Base-by-base conservation (phyloP, 1,139 yeast species). In the Oligophagozyma castellii region DNA sequence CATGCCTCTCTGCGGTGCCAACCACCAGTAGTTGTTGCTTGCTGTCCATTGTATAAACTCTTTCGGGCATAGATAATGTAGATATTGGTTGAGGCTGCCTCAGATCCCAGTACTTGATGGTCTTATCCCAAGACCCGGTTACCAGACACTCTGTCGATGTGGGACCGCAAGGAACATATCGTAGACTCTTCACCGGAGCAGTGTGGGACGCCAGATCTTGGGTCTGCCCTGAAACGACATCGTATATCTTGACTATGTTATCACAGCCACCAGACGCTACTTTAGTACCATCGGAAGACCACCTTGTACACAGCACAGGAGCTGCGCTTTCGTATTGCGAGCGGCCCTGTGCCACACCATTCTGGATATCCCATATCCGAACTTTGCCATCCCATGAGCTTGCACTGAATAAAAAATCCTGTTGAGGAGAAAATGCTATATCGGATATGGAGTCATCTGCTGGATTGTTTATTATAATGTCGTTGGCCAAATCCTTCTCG, bases 351-450 rank as follows among this genome's bases (percentile, higher is more conserved):
- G 73, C 61, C 22, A 58, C 56, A 20, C 73, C 71, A 39, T 65
- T 70, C 38, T 73, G 73, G 15, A 86, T 73, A 53, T 89, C 96
- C 62, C 92, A 92, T 35, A 92, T 76, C 35, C 98, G 67, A 22
- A 83, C 95, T 51, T 84, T 84, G 46, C 79, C 80, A 56, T 92
- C 99, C 98, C 99, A 92, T 22, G 93, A 77, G 7, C 93, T 70
- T 3, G 74, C 93, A 2, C 93, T 73, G 32, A 71, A 58, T 34
- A 77, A 55, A 35, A 73, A 61, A 43, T 92, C 95, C 15, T 79
- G 92, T 39, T 68, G 81, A n/a, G 96, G 83, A n/a, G 95, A 80
- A 55, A 89, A 92, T 12, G 84, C 63, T 34, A 92, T 54, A 43
- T 81, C 93, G n/a, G 86, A 68, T 19, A 92, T 67, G 3, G 95